phyloP scores from a whole-genome alignment of 1,284 basidiomycete species.

The Rhodotorula sp. region DNA sequence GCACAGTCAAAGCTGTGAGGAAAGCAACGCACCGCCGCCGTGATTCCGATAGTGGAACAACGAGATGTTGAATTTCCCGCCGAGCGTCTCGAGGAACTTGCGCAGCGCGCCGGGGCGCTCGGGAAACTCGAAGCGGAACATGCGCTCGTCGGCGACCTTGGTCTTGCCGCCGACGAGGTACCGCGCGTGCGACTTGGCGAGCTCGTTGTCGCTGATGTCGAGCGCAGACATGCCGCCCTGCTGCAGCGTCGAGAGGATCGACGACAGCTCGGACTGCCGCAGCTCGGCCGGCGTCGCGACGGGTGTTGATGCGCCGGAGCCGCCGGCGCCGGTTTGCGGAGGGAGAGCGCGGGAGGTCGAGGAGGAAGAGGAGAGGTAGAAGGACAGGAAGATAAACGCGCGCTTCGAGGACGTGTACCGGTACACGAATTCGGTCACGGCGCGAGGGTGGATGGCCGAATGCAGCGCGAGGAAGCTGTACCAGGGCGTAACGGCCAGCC shows the following conservation, averaged over 20 bases:
- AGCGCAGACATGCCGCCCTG: constrained; percentile 71
- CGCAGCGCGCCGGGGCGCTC: constrained; percentile 89
- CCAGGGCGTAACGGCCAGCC: not conserved
- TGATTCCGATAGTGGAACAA: constrained; percentile 98
- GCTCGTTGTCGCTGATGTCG: constrained; percentile 92
- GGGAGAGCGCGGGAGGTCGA: constrained; percentile 46
- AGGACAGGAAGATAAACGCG: constrained; percentile 88
- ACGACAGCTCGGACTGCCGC: constrained; percentile 67
- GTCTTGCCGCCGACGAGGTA: constrained; percentile 90
- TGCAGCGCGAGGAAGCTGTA: constrained; percentile 84
- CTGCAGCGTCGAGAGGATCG: constrained; percentile 65
- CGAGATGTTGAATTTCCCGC: constrained; percentile 84
- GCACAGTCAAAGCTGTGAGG: not conserved
- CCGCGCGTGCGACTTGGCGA: constrained; percentile 90
- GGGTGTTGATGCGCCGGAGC: constrained; percentile 19
- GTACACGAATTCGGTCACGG: constrained; percentile 97
- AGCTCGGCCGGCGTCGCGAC: constrained; percentile 45
- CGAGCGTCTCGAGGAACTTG: constrained; percentile 79
- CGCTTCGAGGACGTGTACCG: constrained; percentile 65
- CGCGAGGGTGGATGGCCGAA: constrained; percentile 81
- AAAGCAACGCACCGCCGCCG: constrained; percentile 70
- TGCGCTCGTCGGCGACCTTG: constrained; percentile 75
- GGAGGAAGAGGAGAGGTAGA: constrained; percentile 67
- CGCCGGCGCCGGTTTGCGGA: not conserved
- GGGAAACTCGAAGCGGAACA: constrained; percentile 97